These are phyloP conservation scores for Cucumis cinereus DNA, from an alignment of 306 rosid genomes.

Conservation along the genomic window DNA sequence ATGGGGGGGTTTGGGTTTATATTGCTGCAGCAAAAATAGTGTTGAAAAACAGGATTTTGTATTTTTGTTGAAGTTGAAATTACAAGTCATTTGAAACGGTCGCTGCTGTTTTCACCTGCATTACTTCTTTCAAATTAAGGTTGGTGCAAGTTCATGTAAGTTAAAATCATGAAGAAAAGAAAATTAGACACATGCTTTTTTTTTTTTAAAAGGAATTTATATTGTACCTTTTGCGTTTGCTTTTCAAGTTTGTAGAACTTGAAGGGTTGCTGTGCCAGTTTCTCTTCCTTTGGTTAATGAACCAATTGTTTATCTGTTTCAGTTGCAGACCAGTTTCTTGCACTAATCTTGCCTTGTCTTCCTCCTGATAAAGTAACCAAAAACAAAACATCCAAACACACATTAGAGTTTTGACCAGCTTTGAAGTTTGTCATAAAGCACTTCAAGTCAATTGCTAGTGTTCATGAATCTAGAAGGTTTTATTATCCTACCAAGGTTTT, in stretches of 20 bases:
- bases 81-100: slow-evolving; percentile 27
- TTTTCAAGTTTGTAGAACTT: slow-evolving; percentile 76
- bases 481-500: too few relatives aligned
- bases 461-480: not conserved
- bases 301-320: slow-evolving; percentile 98
- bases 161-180: not conserved
- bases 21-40: not conserved
- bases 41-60: not conserved
- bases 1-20: not conserved
- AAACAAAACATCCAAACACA: not conserved
- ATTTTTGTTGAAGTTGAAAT: not conserved
- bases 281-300: slow-evolving; percentile 96
- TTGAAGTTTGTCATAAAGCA: not conserved
- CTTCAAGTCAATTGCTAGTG: not conserved
- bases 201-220: not conserved
- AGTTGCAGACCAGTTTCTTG: slow-evolving; percentile 91
- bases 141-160: slow-evolving; percentile 22
- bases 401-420: not conserved
- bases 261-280: slow-evolving; percentile 99
- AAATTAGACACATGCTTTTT: not conserved
- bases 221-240: slow-evolving; percentile 87
- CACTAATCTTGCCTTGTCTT: slow-evolving; percentile 90
- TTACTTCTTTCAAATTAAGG: slow-evolving; percentile 38
- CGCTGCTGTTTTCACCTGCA: slow-evolving; percentile 70
- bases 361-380: slow-evolving; percentile 47